phyloP scores from a whole-genome alignment of 768 basidiomycete species.

The Trametes cinnabarina region DNA sequence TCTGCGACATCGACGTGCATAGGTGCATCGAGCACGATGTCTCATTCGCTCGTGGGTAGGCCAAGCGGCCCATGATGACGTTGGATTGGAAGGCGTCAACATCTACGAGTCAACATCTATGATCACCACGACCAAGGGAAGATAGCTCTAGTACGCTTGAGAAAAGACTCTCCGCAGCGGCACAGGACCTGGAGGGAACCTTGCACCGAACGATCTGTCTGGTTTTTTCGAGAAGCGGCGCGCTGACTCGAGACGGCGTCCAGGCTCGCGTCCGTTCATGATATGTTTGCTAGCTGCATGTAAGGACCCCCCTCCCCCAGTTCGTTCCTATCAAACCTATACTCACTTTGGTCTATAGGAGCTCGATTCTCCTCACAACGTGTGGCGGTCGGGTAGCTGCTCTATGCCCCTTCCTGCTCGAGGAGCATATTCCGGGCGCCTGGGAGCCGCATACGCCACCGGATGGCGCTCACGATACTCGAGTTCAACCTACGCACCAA shows the following conservation, averaged over 20 bases:
- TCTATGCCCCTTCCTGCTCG: slow-evolving; percentile 52
- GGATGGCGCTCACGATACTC: slow-evolving; percentile 57
- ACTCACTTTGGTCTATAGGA: slow-evolving; percentile 29
- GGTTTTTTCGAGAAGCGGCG: slow-evolving; percentile 59
- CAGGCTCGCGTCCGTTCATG: slow-evolving; percentile 48
- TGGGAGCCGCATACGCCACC: slow-evolving; percentile 64
- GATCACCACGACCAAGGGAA: slow-evolving; percentile 53
- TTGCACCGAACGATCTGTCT: slow-evolving; percentile 62
- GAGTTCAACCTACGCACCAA: slow-evolving; percentile 45
- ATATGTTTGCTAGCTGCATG: slow-evolving; percentile 67
- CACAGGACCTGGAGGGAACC: slow-evolving; percentile 47
- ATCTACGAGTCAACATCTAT: slow-evolving; percentile 42
- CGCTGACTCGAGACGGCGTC: slow-evolving; percentile 50
- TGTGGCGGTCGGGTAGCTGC: slow-evolving; percentile 64
- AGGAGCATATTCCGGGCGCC: slow-evolving; percentile 68
- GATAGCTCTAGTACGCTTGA: slow-evolving; percentile 45
- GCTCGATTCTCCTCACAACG: slow-evolving; percentile 60
- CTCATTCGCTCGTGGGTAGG: slow-evolving; percentile 53
- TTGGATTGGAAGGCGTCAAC: slow-evolving; percentile 49
- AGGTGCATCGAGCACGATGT: slow-evolving; percentile 76
- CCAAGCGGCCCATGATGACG: not conserved
- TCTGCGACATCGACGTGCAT: slow-evolving; percentile 67
- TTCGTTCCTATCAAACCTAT: not conserved
- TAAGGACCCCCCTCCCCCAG: slow-evolving; percentile 34
- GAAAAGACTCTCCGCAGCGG: slow-evolving; percentile 57